Base-by-base conservation (phyloP, 1,284 basidiomycete species). In the Anthracocystis walkeri region DNA sequence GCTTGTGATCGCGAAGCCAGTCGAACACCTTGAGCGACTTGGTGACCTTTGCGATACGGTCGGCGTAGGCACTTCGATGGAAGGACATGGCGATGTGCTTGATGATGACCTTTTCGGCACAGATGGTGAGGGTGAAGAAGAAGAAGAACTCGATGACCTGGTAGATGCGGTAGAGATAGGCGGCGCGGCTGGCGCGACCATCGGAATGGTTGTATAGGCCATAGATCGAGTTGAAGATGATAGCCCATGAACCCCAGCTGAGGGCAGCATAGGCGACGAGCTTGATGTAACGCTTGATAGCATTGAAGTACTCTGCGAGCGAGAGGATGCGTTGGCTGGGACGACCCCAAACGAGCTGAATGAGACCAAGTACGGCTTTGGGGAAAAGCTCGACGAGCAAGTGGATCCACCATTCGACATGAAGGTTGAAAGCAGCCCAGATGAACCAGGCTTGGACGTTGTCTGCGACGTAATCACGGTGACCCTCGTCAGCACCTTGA, bases 41-140 rank as follows among this genome's bases (percentile, higher is more conserved):
- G 50, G 87, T 86, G 2, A 92, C 87, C 21, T 87, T 86, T 11
- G 89, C 88, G 16, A 92, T 87, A 57, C 92, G 91, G 40, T 93
- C 92, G 69, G 89, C 89, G 81, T 90, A 93, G 14, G 92, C 92
- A 8, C 89, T 90, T 49, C 87, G 88, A 82, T 93, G 92, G 86
- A 93, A 93, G 20, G 72, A 75, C 62, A 83, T 81, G 57, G 82
- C 79, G 33, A 83, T 82, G 53, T 70, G 65, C 75, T 78, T 79
- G 71, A 83, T 75, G 40, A 83, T 67, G 59, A 83, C 69, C 77
- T 83, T 81, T 49, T 82, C 79, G 31, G 53, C 77, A 44, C 71
- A 75, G 49, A 83, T 65, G 57, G 80, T 83, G 50, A 83, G 75
- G 16, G 71, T 77, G 56, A 83, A 64, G 65, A 83, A 83, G 67